phyloP scores from a whole-genome alignment of 441 rosid genomes.

The Bocquillonia castaneifolia region DNA sequence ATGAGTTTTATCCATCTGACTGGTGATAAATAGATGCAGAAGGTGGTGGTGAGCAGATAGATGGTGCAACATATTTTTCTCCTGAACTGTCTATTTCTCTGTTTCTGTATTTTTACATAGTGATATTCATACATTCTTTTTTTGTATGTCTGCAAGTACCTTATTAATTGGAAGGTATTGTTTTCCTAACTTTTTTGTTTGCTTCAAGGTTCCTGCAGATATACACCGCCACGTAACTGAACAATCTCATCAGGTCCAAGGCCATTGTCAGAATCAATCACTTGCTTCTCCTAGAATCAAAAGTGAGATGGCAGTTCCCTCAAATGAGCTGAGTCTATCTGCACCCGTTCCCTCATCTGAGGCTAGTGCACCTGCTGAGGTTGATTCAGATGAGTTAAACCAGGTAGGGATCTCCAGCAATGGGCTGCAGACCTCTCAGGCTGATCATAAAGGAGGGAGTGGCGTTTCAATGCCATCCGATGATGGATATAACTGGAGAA shows the following conservation, averaged over 20 bases:
- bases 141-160: conserved; percentile 1
- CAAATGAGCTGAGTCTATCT: conserved; percentile 55
- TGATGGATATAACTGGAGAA: conserved; percentile 97
- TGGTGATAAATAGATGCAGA: neutral
- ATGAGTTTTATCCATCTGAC: neutral
- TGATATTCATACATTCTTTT: conserved; percentile 14
- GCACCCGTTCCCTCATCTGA: conserved; percentile 42
- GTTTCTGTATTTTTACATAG: neutral
- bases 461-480: conserved; percentile 47
- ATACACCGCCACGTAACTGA: conserved; percentile 42
- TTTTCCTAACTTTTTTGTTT: conserved; percentile 41
- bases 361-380: conserved; percentile 45
- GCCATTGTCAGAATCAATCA: conserved; percentile 41
- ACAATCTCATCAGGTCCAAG: conserved; percentile 39
- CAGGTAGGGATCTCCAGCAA: conserved; percentile 38
- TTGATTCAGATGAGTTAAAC: conserved; percentile 53
- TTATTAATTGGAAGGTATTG: conserved; percentile 3
- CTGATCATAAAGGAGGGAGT: conserved; percentile 59
- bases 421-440: conserved; percentile 36
- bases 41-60: conserved; percentile 9
- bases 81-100: neutral
- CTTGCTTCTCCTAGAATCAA: conserved; percentile 39
- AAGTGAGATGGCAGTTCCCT: conserved; percentile 55
- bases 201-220: conserved; percentile 76
- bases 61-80: neutral